Base-by-base conservation (phyloP, 805 yeast species). In the Huiozyma naganishii region DNA sequence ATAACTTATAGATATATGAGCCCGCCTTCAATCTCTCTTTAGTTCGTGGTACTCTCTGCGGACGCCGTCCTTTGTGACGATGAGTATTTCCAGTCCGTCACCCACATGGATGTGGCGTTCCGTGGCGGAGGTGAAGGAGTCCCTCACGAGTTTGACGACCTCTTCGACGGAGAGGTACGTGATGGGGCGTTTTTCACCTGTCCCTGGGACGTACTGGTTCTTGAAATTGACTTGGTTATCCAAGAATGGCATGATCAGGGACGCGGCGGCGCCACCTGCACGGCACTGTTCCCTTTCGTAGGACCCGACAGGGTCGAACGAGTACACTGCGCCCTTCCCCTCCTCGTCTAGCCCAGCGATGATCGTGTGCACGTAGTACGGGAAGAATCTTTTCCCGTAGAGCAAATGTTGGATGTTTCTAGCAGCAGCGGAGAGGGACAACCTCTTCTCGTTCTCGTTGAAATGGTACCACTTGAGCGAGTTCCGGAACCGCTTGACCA, bases 71-170 rank as follows among this genome's bases (percentile, higher is more conserved):
- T 88, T 89, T 10, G 97, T 87, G 46, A 90, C 89, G 54, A 92
- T 84, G 51, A 83, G 70, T 40, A 92, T 81, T 65, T 92, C 95
- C 50, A 92, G 73, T 6, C 92, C 95, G 70, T 92, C 98, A 70
- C 98, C 98, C 42, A 92, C 97, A 54, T 89, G 94, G 54, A 92
- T 92, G 66, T 92, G 97, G 74, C 98, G 83, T 69, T 92, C 98
- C 13, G 97, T 90, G 17, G 96, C 98, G 7, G 96, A 87, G 23
- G 87, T 73, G 61, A 92, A 92, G 6, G 98, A 95, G 66, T 92
- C 98, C 63, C 79, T 81, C 34, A 92, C 97, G 50, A 92, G 70
- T 54, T 79, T 74, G 57, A 92, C 69, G 27, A 88, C 97, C 68
- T 89, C 95, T 1, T 87, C 95, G 52, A 88, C 72, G 36, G 72